Evolutionary conservation across 2,329 filamentous ascomycete genomes (phyloP).

Genomic region (Graphiopsis chlorocephala): DNA sequence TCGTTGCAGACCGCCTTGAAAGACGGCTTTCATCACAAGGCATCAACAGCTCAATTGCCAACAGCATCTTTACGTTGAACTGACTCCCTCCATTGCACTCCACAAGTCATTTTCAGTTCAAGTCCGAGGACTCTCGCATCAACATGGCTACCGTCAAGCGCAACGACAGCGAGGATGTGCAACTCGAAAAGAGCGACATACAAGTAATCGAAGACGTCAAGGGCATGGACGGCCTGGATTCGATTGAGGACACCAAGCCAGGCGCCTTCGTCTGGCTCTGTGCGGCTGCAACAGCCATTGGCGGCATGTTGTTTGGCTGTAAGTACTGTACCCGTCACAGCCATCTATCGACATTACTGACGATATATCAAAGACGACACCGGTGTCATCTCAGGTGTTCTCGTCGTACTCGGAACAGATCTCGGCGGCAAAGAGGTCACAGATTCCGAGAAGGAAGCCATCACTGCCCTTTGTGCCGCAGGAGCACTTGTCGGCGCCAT

Average conservation of each 20-base stretch:
- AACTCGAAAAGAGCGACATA: constrained; percentile 5
- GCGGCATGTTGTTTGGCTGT: constrained; percentile 22
- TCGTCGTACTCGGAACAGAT: constrained; percentile 14
- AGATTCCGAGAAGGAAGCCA: constrained; percentile 17
- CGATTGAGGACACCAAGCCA: constrained; percentile 23
- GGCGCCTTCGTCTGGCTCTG: constrained; percentile 20
- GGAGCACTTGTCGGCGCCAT: constrained; percentile 18
- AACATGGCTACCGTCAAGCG: constrained; percentile 6
- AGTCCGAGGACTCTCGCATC: background rate
- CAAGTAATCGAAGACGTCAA: constrained; percentile 13
- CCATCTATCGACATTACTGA: background rate
- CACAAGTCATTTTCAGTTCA: too few species aligned
- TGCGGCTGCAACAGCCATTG: constrained; percentile 20
- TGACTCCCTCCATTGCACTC: background rate
- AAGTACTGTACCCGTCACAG: background rate
- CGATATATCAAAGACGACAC: constrained; percentile 12
- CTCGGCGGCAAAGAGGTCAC: constrained; percentile 10
- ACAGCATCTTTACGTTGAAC: background rate
- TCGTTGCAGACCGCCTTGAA: background rate
- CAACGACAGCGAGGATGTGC: background rate
- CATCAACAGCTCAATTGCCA: background rate
- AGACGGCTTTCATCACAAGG: background rate
- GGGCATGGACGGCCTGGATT: constrained; percentile 16
- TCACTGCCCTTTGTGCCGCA: constrained; percentile 17
- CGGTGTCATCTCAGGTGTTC: constrained; percentile 21